These are phyloP conservation scores for Penicillium sp. DNA, from an alignment of 2,329 filamentous ascomycete species.

Conservation along the genomic window DNA sequence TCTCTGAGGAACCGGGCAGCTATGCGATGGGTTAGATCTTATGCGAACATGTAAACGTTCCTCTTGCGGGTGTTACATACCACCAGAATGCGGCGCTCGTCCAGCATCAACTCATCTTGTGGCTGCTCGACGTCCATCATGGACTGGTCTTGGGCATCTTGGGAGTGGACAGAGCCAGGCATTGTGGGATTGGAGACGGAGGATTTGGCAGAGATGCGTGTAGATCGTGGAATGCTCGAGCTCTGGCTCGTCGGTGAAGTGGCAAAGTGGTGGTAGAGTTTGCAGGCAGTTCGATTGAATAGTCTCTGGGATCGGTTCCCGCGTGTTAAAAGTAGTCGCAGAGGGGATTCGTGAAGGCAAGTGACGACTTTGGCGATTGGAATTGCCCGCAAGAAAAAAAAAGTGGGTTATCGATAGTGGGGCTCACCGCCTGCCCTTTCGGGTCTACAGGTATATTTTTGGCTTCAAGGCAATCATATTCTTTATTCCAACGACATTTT, in stretches of 20 bases:
- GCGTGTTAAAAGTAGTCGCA: neutral
- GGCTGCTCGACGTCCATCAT: constrained; percentile 40
- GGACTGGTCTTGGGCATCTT: constrained; percentile 38
- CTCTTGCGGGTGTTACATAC: constrained; percentile 42
- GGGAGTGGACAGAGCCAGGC: constrained; percentile 41
- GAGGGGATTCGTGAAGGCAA: neutral
- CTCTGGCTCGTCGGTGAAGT: neutral
- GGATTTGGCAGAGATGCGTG: neutral
- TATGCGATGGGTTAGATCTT: constrained; percentile 38
- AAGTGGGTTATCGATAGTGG: constrained; percentile 28
- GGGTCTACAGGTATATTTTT: neutral
- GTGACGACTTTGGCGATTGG: neutral
- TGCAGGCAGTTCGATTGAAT: neutral
- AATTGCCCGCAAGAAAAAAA: constrained; percentile 19
- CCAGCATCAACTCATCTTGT: constrained; percentile 22
- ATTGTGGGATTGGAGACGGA: constrained; percentile 20
- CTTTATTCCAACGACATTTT: neutral
- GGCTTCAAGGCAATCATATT: neutral
- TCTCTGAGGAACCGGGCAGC: constrained; percentile 81
- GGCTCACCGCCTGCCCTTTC: constrained; percentile 20
- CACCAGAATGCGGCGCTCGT: constrained; percentile 61
- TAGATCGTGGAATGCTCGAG: neutral
- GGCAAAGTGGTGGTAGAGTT: neutral
- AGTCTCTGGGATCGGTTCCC: neutral
- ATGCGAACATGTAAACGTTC: neutral